Evolutionary conservation across 257 asterid genomes (phyloP).

Genomic region (Thymus mandschuricus): DNA sequence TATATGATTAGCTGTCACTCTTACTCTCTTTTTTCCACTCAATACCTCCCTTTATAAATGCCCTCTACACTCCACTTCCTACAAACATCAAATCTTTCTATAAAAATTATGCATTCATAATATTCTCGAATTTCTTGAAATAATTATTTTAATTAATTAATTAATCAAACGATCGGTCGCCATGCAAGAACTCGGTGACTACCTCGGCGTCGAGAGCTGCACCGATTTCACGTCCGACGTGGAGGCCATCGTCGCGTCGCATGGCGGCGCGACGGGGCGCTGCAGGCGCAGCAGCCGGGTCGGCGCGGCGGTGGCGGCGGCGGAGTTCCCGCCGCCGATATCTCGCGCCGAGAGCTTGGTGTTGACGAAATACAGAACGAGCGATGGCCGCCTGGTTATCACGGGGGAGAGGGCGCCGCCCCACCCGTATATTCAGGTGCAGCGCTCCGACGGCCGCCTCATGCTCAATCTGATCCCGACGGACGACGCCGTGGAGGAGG

Average conservation of each 20-base stretch:
- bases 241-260: neutral
- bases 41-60: neutral
- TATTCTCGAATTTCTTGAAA: neutral
- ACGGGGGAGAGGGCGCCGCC: constrained; percentile 47
- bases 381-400: constrained; percentile 66
- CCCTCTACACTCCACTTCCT: neutral
- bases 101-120: neutral
- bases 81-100: neutral
- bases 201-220: constrained; percentile 58
- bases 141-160: no score
- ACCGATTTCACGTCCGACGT: constrained; percentile 40
- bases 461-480: constrained; percentile 48
- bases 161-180: constrained; percentile 34
- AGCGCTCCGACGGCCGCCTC: constrained; percentile 61
- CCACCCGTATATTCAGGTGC: constrained; percentile 48
- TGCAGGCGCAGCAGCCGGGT: neutral
- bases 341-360: constrained; percentile 43
- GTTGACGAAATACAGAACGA: constrained; percentile 44
- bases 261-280: neutral
- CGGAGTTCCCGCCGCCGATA: constrained; percentile 60
- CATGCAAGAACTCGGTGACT: constrained; percentile 38
- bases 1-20: neutral
- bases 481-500: constrained; percentile 26
- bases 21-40: neutral
- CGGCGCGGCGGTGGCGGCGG: constrained; percentile 4